These are phyloP conservation scores for Melaleuca quinquenervia DNA, from an alignment of 345 rosid genomes.

Conservation along the genomic window DNA sequence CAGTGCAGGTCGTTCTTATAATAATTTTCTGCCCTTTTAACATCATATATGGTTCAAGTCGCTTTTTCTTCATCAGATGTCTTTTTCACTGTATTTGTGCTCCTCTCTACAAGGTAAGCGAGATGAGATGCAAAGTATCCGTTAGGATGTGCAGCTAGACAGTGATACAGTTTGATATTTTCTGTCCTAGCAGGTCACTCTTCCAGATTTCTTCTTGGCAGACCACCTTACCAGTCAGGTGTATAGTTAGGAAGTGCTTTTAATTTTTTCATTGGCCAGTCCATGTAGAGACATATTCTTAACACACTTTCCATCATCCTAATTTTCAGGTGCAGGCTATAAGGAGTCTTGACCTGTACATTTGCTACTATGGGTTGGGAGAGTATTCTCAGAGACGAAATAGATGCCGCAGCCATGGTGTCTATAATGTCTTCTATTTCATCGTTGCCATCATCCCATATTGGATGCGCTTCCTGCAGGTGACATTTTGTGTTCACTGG, in stretches of 20 bases:
- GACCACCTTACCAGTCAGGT: conserved; percentile 70
- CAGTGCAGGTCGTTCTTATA: conserved; percentile 26
- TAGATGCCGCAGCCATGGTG: conserved; percentile 51
- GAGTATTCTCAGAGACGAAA: conserved; percentile 39
- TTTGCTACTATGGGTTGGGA: conserved; percentile 66
- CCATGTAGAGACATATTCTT: background rate
- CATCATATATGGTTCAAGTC: conserved; percentile 34
- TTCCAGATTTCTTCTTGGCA: conserved; percentile 56
- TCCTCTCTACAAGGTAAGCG: conserved; percentile 28
- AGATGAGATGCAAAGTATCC: background rate
- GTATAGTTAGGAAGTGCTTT: background rate
- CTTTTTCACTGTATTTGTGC: conserved; percentile 25
- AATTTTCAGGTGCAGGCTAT: conserved; percentile 51
- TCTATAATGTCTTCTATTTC: conserved; percentile 51
- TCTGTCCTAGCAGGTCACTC: conserved; percentile 35
- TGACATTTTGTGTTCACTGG: background rate
- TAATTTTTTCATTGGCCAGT: background rate
- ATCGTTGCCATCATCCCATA: conserved; percentile 49
- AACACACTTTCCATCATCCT: background rate
- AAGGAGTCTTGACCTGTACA: conserved; percentile 53
- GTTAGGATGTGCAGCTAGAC: background rate
- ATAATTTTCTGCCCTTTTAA: conserved; percentile 44
- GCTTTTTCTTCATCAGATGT: conserved; percentile 25
- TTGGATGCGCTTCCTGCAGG: conserved; percentile 69
- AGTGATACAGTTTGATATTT: background rate